These are phyloP conservation scores for Aspergillus amoenus DNA, from an alignment of 2,329 filamentous ascomycete species.

Conservation along the genomic window DNA sequence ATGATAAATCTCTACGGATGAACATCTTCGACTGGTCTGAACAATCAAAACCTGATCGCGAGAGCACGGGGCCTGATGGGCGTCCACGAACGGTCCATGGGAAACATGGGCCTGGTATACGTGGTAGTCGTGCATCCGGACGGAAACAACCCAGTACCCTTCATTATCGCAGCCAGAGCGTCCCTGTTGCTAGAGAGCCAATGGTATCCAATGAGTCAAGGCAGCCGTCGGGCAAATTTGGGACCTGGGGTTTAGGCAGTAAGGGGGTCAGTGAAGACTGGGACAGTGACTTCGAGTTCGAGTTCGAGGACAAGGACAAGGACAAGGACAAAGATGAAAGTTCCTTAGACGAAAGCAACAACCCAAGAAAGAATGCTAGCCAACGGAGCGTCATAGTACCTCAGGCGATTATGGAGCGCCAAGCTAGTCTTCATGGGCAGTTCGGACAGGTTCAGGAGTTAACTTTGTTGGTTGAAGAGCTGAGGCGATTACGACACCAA, in stretches of 20 bases:
- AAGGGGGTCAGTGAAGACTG: conserved; percentile 68
- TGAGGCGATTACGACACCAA: conserved; percentile 60
- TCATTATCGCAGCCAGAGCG: conserved; percentile 66
- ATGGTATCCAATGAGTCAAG: conserved; percentile 49
- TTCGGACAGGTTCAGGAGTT: conserved; percentile 64
- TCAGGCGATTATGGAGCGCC: conserved; percentile 62
- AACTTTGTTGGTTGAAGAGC: conserved; percentile 63
- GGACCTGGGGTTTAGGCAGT: conserved; percentile 65
- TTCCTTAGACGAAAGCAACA: conserved; percentile 43
- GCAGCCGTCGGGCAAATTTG: conserved; percentile 59
- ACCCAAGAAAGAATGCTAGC: conserved; percentile 21
- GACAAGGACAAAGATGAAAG: conserved; percentile 32
- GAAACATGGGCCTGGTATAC: conserved; percentile 57
- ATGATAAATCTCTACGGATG: conserved; percentile 46
- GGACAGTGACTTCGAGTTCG: conserved; percentile 69
- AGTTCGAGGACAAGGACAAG: conserved; percentile 41
- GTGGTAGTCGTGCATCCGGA: conserved; percentile 57
- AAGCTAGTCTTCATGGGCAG: conserved; percentile 65
- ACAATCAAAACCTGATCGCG: conserved; percentile 54
- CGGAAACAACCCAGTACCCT: conserved; percentile 59
- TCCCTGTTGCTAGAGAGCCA: conserved; percentile 57
- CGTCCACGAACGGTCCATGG: conserved; percentile 64
- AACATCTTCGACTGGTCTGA: conserved; percentile 67
- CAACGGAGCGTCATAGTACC: conserved; percentile 53
- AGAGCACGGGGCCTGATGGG: conserved; percentile 52